Evolutionary conservation across 768 basidiomycete species (phyloP), one percentile per base, ranked within the genome.

Genomic region (Psilocybe subaeruginosa): DNA sequence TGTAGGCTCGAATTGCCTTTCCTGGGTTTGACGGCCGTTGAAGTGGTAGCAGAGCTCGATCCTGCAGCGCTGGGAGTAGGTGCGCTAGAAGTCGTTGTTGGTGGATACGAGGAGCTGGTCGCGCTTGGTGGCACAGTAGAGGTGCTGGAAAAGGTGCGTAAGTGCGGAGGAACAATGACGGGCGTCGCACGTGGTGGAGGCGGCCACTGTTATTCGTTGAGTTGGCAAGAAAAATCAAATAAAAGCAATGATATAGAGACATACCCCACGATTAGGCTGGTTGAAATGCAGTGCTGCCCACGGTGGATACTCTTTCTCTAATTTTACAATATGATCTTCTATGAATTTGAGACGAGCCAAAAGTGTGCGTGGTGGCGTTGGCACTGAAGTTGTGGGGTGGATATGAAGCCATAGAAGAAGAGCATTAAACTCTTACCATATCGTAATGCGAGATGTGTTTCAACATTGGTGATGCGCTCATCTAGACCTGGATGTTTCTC

Each of bases 281-380:
- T 90, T 92, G 71, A 93, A 93, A 69, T 93, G 92, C n/a, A 93
- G 75, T 7, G 92, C 91, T 0, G 92, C 90, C 92, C 92, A 93
- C 4, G 92, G 90, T 2, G 92, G 92, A 67, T 91, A 93, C 55
- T 92, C 91, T 67, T 85, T 90, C 71, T 94, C 92, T 1, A 94
- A 78, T 53, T 81, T 82, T 39, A 90, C 80, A 61, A 94, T 82
- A 66, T 93, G 91, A 39, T 92, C 89, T 71, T 94, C 92, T 1
- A 94, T 72, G 63, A 85, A 86, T 63, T 85, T 85, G 16, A 94
- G 74, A 1, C 92, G 85, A 30, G 83, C 77, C 23, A 89, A 76
- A 19, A 93, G 74, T 3, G 82, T 86, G 6, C 80, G 82, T 0
- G 92, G 92, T 2, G 84, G 83, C 4, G 85, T 85, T 27, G 92